Evolutionary conservation across 805 yeast species (phyloP), one percentile per base, ranked within the genome.

Genomic region (Wickerhamiella kazuoi): DNA sequence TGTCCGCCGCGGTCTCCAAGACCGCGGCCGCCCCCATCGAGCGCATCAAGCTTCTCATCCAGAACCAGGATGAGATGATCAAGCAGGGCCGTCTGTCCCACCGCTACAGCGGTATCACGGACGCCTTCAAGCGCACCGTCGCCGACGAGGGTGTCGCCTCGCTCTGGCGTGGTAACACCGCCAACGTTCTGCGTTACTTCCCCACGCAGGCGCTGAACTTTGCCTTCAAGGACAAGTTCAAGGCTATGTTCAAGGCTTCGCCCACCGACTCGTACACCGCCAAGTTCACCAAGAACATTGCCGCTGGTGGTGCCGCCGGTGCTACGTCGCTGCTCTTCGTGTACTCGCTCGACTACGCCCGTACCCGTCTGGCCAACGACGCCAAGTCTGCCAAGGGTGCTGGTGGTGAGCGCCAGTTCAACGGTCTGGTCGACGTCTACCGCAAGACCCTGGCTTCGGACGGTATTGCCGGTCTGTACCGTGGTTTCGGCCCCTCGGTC

Each of bases 111-210:
- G 94, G 94, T 78, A 82, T 83, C 48, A 68, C 52, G 47, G 94
- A 83, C 61, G 80, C 93, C 72, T 83, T 83, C 87, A 73, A 62
- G 60, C 79, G 94, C 74, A 83, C 94, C 54, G 76, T 84, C 52
- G 76, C 78, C 56, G 79, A 77, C 56, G 94, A 83, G 72, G 94
- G 94, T 76, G 60, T 79, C 48, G 71, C 67, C 52, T 70, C 94
- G 48, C 79, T 82, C 84, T 82, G 94, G 94, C 83, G 94, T 79
- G 94, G 94, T 77, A 82, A 82, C 83, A 79, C 94, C 50, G 94
- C 94, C 59, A 82, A 82, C 70, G 94, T 82, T 62, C 76, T 82
- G 69, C 79, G 94, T 74, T 82, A 83, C 76, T 82, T 82, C 93
- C 94, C 94, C 68, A 83, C 94, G 62, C 94, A 82, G 72, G 94